phyloP scores from a whole-genome alignment of 2,329 filamentous ascomycete species.

The Talaromyces funiculosus region DNA sequence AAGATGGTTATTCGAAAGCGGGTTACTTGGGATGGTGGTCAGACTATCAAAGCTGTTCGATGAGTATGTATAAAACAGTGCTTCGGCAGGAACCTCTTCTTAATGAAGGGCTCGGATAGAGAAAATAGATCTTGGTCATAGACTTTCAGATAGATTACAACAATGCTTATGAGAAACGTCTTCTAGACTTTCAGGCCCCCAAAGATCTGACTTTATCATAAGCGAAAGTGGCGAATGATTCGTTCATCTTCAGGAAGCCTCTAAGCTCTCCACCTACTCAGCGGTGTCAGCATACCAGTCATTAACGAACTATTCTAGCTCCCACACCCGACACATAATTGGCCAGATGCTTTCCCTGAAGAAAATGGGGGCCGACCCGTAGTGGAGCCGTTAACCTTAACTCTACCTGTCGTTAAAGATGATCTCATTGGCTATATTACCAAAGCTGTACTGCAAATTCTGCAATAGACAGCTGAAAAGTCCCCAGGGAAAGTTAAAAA shows the following conservation, averaged over 20 bases:
- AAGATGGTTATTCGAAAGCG: conserved; percentile 21
- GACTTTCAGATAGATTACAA: background rate
- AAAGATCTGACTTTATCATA: too few species aligned
- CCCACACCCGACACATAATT: background rate
- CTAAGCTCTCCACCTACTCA: background rate
- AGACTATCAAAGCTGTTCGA: conserved; percentile 19
- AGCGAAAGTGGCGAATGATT: background rate
- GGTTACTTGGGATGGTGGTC: conserved; percentile 23
- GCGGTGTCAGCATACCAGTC: background rate
- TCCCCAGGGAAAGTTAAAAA: background rate
- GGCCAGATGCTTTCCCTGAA: background rate
- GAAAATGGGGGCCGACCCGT: background rate
- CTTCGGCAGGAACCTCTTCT: too few species aligned
- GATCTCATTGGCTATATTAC: background rate
- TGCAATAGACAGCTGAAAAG: background rate
- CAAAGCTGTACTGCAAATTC: too few species aligned
- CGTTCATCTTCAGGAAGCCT: too few species aligned
- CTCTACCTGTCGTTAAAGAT: background rate
- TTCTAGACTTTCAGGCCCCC: background rate
- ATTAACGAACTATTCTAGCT: background rate
- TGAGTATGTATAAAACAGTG: too few species aligned
- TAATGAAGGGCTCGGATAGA: too few species aligned
- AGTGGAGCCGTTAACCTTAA: background rate
- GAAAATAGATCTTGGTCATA: background rate
- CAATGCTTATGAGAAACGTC: background rate